Evolutionary conservation across 257 asterid genomes (phyloP).

Genomic region (Verbena officinalis): DNA sequence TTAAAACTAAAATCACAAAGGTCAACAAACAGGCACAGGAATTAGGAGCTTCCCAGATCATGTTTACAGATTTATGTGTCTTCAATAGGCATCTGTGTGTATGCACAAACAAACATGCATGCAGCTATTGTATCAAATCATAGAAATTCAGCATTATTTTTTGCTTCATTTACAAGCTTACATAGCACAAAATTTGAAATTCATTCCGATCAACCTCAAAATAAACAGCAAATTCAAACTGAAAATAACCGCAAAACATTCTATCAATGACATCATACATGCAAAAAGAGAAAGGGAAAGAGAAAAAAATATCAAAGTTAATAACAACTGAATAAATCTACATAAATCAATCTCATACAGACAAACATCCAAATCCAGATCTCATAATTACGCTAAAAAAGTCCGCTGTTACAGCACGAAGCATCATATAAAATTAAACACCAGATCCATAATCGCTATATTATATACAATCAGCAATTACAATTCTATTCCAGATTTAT

Average conservation of each 20-base stretch:
- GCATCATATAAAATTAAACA: not conserved
- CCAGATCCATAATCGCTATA: conserved; percentile 16
- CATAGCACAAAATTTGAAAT: conserved; percentile 4
- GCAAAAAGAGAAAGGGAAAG: not conserved
- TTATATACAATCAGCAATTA: not conserved
- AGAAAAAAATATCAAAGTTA: not conserved
- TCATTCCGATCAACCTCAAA: not conserved
- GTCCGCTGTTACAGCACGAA: not conserved
- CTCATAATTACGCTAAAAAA: conserved; percentile 6
- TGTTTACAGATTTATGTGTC: not conserved
- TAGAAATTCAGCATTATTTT: not conserved
- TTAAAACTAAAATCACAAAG: not conserved
- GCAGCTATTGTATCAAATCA: not conserved
- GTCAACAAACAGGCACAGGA: not conserved
- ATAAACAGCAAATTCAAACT: not conserved
- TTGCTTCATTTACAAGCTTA: not conserved
- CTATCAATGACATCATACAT: conserved; percentile 10
- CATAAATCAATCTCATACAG: too few species aligned
- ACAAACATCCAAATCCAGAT: conserved; percentile 19
- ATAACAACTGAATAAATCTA: too few species aligned
- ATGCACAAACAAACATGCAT: not conserved
- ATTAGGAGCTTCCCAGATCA: not conserved
- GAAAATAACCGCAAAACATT: not conserved
- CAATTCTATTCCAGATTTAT: not conserved
- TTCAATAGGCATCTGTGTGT: not conserved